Evolutionary conservation across 768 basidiomycete genomes (phyloP), one percentile per base, ranked within the genome.

Genomic region (Amanita inopinata): DNA sequence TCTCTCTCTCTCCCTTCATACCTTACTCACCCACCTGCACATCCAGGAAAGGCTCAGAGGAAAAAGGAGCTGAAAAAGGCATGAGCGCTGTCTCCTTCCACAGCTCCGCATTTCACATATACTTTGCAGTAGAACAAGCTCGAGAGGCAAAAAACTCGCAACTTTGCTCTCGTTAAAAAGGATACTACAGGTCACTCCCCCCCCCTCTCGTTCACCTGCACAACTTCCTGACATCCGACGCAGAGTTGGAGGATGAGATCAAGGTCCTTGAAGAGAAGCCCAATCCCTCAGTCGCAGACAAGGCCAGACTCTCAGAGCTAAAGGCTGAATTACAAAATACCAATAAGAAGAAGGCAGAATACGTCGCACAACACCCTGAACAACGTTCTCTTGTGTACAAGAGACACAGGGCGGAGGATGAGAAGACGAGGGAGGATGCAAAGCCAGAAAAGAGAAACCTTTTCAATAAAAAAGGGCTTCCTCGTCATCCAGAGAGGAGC

Each of bases 61-160:
- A 92, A 91, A 61, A 97, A 92, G 59, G 94, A 99, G 59, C 67
- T 97, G 33, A 94, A 94, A 67, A 94, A 91, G 82, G 91, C 81
- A 62, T 51, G 76, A 49, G 25, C 20, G 20, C 38, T 32, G 10
- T 23, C 4, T 25, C 7, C n/a, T 15, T 37, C 20, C 18, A 25
- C 8, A 2, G 24, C 8, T 31, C 36, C 18, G 9, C 31, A 33
- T 33, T 32, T 33, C 7, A 56, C 48, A 58, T 36, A 32, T 32
- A 39, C 24, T 41, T 40, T 43, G 62, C 62, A 78, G 74, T 82
- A 93, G 90, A 94, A 97, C 71, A 97, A 96, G 69, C 63, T 82
- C 58, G 80, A 75, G 43, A 72, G 93, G 43, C 62, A 74, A 38
- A 91, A 93, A 63, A 63, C 78, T 11, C 76, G 88, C 51, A 92